Conservation (phyloP, 1,284 basidiomycete species). For the Afroboletus lepidellus region DNA sequence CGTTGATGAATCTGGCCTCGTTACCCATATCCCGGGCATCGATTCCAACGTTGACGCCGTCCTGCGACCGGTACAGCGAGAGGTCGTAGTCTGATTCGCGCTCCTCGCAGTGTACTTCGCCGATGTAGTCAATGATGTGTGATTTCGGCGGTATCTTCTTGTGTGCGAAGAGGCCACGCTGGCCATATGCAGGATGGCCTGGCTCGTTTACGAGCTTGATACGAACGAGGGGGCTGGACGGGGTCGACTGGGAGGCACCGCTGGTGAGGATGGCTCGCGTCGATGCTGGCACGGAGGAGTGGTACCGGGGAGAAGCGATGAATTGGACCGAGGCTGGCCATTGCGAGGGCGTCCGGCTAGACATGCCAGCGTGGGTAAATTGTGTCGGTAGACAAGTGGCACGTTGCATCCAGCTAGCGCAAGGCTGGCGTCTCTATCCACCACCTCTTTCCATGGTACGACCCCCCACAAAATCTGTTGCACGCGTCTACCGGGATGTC, state of each 20-base stretch:
- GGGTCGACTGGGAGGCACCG: constrained; percentile 16
- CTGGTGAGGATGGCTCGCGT: constrained; percentile 36
- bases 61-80: constrained; percentile 62
- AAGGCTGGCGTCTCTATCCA: constrained; percentile 8
- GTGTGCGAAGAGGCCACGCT: constrained; percentile 78
- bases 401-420: constrained; percentile 13
- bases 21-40: constrained; percentile 80
- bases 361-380: constrained; percentile 35
- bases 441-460: constrained; percentile 53
- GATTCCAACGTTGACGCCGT: constrained; percentile 58
- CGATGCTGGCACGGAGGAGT: constrained; percentile 48
- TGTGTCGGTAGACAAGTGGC: not conserved
- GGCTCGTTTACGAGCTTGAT: constrained; percentile 47
- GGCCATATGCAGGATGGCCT: constrained; percentile 77
- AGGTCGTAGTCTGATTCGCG: constrained; percentile 82
- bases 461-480: constrained; percentile 65
- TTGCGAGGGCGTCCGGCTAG: constrained; percentile 36
- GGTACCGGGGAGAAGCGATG: constrained; percentile 45
- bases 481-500: constrained; percentile 74
- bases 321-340: constrained; percentile 56
- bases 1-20: constrained; percentile 85
- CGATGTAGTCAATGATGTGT: constrained; percentile 80
- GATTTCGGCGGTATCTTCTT: constrained; percentile 65
- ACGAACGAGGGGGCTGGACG: constrained; percentile 32
- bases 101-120: constrained; percentile 79